Evolutionary conservation across 495 filamentous ascomycete genomes (phyloP).

Genomic region (Annulohypoxylon maeteangense): DNA sequence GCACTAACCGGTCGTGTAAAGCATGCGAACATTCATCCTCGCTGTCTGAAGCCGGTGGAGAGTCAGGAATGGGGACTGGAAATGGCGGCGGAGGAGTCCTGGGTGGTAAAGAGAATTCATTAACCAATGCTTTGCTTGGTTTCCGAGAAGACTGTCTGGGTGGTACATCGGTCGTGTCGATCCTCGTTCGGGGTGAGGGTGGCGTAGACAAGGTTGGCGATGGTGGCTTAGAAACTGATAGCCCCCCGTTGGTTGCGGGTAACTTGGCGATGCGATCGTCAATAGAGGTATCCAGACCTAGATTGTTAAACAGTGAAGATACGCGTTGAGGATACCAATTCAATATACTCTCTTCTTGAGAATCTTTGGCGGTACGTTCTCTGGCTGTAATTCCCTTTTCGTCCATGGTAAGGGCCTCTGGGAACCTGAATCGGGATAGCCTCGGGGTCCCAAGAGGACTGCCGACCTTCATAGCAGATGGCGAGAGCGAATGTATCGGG

Average conservation of each 20-base stretch:
- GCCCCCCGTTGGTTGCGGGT: not conserved
- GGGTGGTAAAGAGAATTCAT: not conserved
- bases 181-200: conserved; percentile 26
- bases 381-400: not conserved
- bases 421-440: conserved; percentile 37
- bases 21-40: conserved; percentile 16
- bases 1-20: not conserved
- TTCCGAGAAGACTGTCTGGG: conserved; percentile 11
- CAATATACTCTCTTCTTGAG: conserved; percentile 27
- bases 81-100: conserved; percentile 2
- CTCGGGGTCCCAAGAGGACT: conserved; percentile 5
- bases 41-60: conserved; percentile 28
- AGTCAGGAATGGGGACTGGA: conserved; percentile 23
- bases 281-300: conserved; percentile 40
- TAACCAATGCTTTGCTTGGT: not conserved
- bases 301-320: conserved; percentile 42
- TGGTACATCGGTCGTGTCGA: not conserved
- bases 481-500: conserved; percentile 11
- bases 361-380: not conserved
- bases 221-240: not conserved
- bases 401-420: conserved; percentile 26
- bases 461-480: conserved; percentile 5
- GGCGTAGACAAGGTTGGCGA: conserved; percentile 36
- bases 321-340: conserved; percentile 45
- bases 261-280: conserved; percentile 19